Evolutionary conservation across 2,329 filamentous ascomycete genomes (phyloP), one percentile per base, ranked within the genome.

Genomic region (Fusarium avenaceum): DNA sequence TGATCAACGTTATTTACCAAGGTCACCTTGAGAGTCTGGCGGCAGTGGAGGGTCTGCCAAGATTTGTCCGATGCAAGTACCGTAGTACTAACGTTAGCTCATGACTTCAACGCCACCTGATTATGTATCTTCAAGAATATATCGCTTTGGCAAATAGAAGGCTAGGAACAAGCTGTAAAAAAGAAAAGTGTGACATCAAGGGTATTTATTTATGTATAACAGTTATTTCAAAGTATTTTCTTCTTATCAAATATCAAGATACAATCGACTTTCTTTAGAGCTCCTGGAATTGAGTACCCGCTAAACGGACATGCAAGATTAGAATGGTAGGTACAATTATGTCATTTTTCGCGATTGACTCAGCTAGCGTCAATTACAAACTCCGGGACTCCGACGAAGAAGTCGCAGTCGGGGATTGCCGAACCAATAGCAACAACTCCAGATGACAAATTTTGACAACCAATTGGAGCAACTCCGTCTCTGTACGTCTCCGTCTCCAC

Each of bases 401-500:
- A 24, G 24, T 7, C 24, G 26, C 13, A 15, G 1, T 45, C 32
- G 38, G 60, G 9, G 9, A 15, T 28, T 0, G 9, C 10, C 30
- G 30, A 24, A 6, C 58, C 50, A 63, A 15, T 63, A 8, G 26
- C 22, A 7, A 5, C 6, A 3, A 22, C 30, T 49, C 58, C 58
- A 7, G 0, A 1, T 8, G 13, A 20, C 32, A 45, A 22, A 40
- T 11, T 1, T 2, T 0, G 0, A 2, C 11, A 6, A 8, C 60
- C 8, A 63, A 63, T 63, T 4, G 60, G 60, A 63, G 13, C 13
- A 13, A 35, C 60, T 63, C 60, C 59, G 22, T 22, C 22, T 22
- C 22, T 5, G 22, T 6, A 22, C 22, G 30, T 4, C 1, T 2
- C 0, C 4, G 7, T 28, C 38, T 24, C 49, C 57, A 28, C 38